Percentiles rank a stretch among this genome's conserved stretches.
Evolutionary conservation across 352 stramenopile species (phyloP).

Genomic region (Globisporangium paddicum): DNA sequence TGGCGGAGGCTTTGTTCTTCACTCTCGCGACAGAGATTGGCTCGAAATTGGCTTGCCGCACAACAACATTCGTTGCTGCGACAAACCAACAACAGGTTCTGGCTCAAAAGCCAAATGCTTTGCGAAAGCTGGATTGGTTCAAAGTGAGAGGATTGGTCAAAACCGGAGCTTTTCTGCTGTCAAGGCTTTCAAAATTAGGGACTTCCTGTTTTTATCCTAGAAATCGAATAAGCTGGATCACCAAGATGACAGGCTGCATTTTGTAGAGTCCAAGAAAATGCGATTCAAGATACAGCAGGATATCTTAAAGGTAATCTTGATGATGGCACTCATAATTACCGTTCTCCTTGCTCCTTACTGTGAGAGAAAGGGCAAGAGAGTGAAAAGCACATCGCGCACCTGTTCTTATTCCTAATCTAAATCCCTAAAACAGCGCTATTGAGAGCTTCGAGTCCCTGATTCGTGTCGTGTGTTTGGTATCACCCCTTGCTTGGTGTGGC

Average conservation of each 20-base stretch:
- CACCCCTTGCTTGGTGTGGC: not conserved
- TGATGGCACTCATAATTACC: no score
- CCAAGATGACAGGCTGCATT: not conserved
- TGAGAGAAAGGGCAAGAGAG: no score
- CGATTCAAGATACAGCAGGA: not conserved
- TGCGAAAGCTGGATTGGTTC: not conserved
- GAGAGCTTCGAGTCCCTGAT: not conserved
- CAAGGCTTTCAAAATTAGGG: not conserved
- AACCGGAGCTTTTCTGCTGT: not conserved
- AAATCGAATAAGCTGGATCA: not conserved
- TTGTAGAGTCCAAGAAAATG: not conserved
- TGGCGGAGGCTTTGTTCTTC: not conserved
- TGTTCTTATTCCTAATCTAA: not conserved
- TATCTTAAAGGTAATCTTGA: no score
- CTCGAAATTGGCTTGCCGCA: not conserved
- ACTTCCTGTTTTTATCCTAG: not conserved
- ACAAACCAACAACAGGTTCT: not conserved
- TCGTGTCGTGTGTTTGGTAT: not conserved
- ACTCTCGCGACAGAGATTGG: not conserved
- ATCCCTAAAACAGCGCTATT: not conserved
- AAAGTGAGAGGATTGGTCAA: not conserved
- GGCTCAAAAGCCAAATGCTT: not conserved
- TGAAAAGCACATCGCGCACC: no score
- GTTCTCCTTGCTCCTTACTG: no score
- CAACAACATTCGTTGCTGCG: not conserved